phyloP scores from a whole-genome alignment of 176 grass and related monocot species.

The Carex scoparia region DNA sequence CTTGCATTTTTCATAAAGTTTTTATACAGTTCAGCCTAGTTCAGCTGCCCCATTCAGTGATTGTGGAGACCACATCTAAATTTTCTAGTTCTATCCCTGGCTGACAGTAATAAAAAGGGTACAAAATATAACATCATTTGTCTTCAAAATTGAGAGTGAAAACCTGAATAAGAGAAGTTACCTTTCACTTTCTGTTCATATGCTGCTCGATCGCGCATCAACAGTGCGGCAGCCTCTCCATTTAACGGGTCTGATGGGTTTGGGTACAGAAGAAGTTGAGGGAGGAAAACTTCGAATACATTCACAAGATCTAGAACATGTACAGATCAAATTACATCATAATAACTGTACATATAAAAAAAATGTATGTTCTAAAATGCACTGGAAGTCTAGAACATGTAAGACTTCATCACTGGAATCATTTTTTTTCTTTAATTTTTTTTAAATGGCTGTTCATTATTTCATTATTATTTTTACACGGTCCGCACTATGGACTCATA shows the following conservation, averaged over 20 bases:
- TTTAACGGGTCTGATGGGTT: slow-evolving; percentile 57
- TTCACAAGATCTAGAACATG: slow-evolving; percentile 41
- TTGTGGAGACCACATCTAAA: too few relatives aligned
- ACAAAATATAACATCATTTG: not conserved
- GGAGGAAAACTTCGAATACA: slow-evolving; percentile 54
- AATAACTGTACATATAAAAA: not conserved
- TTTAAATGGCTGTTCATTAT: too few relatives aligned
- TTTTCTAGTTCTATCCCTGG: too few relatives aligned
- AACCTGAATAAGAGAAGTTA: not conserved
- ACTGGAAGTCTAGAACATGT: too few relatives aligned
- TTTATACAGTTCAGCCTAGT: too few relatives aligned
- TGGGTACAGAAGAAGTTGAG: slow-evolving; percentile 49
- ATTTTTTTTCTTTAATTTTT: too few relatives aligned
- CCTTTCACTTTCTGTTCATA: slow-evolving; percentile 66
- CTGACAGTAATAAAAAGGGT: not conserved
- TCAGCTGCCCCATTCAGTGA: too few relatives aligned
- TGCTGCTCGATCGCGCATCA: slow-evolving; percentile 47
- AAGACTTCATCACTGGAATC: too few relatives aligned
- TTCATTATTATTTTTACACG: too few relatives aligned
- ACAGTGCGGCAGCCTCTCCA: slow-evolving; percentile 40
- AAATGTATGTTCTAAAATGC: not conserved
- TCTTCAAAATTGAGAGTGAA: not conserved
- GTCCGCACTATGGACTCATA: too few relatives aligned
- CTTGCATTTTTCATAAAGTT: too few relatives aligned
- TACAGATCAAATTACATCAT: not conserved